phyloP scores from a whole-genome alignment of 306 rosid species.

The Lagenaria siceraria region DNA sequence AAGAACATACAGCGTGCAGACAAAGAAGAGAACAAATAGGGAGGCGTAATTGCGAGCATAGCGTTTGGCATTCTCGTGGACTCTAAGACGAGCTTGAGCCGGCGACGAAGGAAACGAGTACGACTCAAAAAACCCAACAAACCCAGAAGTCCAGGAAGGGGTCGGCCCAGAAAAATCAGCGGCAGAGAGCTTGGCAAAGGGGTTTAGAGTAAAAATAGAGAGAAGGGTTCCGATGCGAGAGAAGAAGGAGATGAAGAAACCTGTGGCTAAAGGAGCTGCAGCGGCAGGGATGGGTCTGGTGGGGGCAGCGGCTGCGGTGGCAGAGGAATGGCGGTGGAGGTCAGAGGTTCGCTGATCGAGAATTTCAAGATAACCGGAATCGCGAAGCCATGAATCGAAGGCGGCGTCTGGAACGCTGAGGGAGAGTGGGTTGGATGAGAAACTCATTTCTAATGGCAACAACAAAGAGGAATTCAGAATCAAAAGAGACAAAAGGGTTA shows the following conservation, averaged over 20 bases:
- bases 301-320: slow-evolving; percentile 13
- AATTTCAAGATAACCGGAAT: slow-evolving; percentile 78
- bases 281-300: slow-evolving; percentile 6
- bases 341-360: slow-evolving; percentile 64
- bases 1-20: slow-evolving; percentile 53
- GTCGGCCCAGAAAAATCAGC: slow-evolving; percentile 58
- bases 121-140: slow-evolving; percentile 38
- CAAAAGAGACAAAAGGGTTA: not conserved
- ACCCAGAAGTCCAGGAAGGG: slow-evolving; percentile 67
- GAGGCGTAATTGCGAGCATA: slow-evolving; percentile 79
- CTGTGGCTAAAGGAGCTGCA: slow-evolving; percentile 18
- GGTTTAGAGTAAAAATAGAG: slow-evolving; percentile 64
- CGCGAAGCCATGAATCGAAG: slow-evolving; percentile 94
- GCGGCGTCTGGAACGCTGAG: slow-evolving; percentile 89
- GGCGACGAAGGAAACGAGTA: slow-evolving; percentile 76
- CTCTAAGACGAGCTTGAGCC: slow-evolving; percentile 70
- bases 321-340: slow-evolving; percentile 23
- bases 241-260: slow-evolving; percentile 32
- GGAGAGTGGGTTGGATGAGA: slow-evolving; percentile 75
- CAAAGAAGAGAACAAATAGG: slow-evolving; percentile 54
- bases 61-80: slow-evolving; percentile 82
- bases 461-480: not conserved
- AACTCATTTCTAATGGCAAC: slow-evolving; percentile 28
- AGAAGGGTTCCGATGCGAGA: slow-evolving; percentile 47
- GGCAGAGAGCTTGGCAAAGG: slow-evolving; percentile 69